Base-by-base conservation (phyloP, 108 stramenopile genomes). In the Nannochloropsis gaditana region DNA sequence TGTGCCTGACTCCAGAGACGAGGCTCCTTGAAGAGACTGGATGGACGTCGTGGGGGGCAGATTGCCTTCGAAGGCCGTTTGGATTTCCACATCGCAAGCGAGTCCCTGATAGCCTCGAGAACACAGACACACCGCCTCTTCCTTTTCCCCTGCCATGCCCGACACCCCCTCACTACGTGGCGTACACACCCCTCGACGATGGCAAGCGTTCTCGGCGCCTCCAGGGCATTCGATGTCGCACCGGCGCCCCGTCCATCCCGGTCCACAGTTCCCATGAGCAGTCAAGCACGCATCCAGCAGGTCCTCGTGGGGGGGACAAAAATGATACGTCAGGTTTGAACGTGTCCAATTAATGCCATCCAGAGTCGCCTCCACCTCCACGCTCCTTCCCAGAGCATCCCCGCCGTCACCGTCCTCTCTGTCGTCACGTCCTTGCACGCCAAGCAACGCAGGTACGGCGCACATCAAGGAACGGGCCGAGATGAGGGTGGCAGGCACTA, bases 341-440 rank as follows among this genome's bases (percentile, higher is more conserved):
- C 59, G 59, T 73, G 59, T 73, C 59, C 59, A 73, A 4, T 73
- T 1, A 15, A n/a, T 15, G 19, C 59, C 59, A n/a, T 73, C 8
- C 59, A 73, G 59, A 73, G 19, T 73, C n/a, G n/a, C 59, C n/a
- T 73, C 59, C n/a, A 73, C 59, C 59, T n/a, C 59, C n/a, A 73
- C 59, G 59, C 59, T 73, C 1, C n/a, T 73, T 2, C 59, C 59
- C n/a, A 4, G 15, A 1, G 31, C 31, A n/a, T 6, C n/a, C 19
- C 59, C n/a, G 59, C 59, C n/a, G 6, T n/a, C n/a, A n/a, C 59
- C n/a, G 8, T 73, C n/a, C 19, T n/a, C n/a, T 15, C 59, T 73
- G 59, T n/a, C n/a, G 59, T 8, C n/a, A n/a, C 59, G 10, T 10
- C 47, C 47, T 10, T 50, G 4, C 15, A 73, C 8, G 5, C 8